Evolutionary conservation across 2,329 filamentous ascomycete species (phyloP), one percentile per base, ranked within the genome.

Genomic region (Chaetomium globosum): DNA sequence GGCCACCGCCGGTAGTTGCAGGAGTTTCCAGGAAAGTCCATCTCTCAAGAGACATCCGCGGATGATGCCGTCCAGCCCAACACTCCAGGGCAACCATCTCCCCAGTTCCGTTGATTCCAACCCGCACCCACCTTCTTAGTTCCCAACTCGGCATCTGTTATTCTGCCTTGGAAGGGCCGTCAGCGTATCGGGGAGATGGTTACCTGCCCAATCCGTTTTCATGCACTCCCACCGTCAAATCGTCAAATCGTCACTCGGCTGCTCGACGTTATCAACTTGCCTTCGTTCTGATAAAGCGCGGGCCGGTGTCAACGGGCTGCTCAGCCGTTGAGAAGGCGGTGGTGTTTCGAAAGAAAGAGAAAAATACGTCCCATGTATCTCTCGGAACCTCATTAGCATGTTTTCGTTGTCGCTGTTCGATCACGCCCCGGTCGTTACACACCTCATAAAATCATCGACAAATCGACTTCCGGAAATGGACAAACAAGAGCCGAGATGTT

Each of bases 401-500:
- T 12, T 36, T 33, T 21, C 39, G 16, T 7, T 16, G 39, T 46
- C 12, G 36, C 5, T n/a, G 23, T 16, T 19, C 12, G 28, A 13
- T 33, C n/a, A n/a, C 13, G 48, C 10, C 33, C 33, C 46, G 16
- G 26, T 58, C 19, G 13, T 43, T 12, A 33, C 51, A 43, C 48
- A 51, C 48, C 30, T 36, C 16, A 28, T n/a, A 19, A 3, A 19
- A 16, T 43, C 16, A 51, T 53, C 52, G 51, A 51, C 60, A 28
- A 57, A 26, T 59, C 51, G 59, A 19, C 26, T 63, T 63, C 53
- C 63, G 54, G 63, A 64, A 61, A 54, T 69, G 66, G 55, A 57
- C 26, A 36, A 65, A 51, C 62, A 71, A 69, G 64, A 71, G 68
- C 70, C 69, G 69, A 69, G 61, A 68, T 64, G 65, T 61, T 64